phyloP scores from a whole-genome alignment of 2,329 filamentous ascomycete genomes.

The Alternaria hordeiaustralica region DNA sequence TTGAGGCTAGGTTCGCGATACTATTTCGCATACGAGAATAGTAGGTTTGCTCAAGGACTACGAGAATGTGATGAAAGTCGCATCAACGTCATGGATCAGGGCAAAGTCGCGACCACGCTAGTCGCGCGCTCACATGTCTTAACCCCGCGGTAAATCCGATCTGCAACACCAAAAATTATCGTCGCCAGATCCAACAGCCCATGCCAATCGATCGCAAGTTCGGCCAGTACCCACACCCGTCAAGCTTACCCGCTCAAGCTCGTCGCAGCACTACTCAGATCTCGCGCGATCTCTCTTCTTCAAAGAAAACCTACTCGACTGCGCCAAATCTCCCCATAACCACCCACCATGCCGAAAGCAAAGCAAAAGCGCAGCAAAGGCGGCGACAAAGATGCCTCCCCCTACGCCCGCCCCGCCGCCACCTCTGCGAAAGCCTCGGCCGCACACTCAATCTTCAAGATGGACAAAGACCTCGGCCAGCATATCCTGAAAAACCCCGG shows the following conservation, averaged over 20 bases:
- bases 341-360: slow-evolving; percentile 55
- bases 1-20: not conserved
- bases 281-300: not conserved
- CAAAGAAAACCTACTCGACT: not conserved
- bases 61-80: not conserved
- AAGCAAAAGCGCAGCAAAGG: slow-evolving; percentile 45
- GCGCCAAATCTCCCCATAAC: not conserved
- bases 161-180: slow-evolving; percentile 31
- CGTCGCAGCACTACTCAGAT: not conserved
- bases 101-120: slow-evolving; percentile 5
- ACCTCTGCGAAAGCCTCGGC: slow-evolving; percentile 55
- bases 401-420: slow-evolving; percentile 52
- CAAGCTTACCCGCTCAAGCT: not conserved
- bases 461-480: slow-evolving; percentile 89
- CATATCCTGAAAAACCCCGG: slow-evolving; percentile 94
- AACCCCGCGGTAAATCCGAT: slow-evolving; percentile 26
- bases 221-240: not conserved
- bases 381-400: slow-evolving; percentile 45
- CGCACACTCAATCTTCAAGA: slow-evolving; percentile 91
- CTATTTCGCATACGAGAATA: not conserved
- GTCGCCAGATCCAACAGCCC: slow-evolving; percentile 18
- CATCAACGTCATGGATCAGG: slow-evolving; percentile 2
- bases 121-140: slow-evolving; percentile 29
- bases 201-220: slow-evolving; percentile 6
- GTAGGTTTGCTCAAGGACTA: not conserved